Conservation (phyloP, 805 yeast species). For the Zygoascus biomembranicola region DNA sequence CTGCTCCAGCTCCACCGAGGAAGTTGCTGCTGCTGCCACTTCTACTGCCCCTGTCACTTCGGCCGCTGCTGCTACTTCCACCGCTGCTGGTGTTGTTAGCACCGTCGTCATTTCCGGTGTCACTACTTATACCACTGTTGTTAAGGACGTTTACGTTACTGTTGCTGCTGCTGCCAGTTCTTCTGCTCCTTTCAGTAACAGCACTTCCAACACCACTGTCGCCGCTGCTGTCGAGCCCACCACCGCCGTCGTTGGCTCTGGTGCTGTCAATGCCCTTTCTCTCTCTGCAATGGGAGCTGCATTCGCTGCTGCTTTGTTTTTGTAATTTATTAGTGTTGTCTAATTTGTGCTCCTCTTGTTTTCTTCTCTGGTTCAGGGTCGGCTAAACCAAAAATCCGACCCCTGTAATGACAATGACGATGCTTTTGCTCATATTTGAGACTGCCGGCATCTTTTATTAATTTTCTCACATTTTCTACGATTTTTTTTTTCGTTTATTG, state of each 20-base stretch:
- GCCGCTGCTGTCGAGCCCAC: constrained; percentile 6
- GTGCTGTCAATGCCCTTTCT: constrained; percentile 14
- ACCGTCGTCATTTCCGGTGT: constrained; percentile 3
- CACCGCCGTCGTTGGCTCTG: constrained; percentile 15
- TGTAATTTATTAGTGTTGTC: constrained; percentile 6
- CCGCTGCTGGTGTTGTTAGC: constrained; percentile 6
- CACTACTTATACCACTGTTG: constrained; percentile 2
- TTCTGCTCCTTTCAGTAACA: constrained; percentile 17
- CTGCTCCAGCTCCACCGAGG: constrained; percentile 12
- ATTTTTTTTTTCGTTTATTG: not conserved
- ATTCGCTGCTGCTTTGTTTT: constrained; percentile 20
- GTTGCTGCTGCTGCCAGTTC: constrained; percentile 13
- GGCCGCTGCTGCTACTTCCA: not conserved
- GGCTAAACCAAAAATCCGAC: no score
- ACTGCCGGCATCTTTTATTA: not conserved
- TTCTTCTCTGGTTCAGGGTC: constrained; percentile 1
- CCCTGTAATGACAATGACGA: not conserved
- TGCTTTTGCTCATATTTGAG: not conserved
- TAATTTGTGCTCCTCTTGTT: not conserved
- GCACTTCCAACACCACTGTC: constrained; percentile 12
- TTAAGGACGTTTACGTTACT: constrained; percentile 1
- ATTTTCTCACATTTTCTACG: not conserved
- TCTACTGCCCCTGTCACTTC: constrained; percentile 5
- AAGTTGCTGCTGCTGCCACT: not conserved
- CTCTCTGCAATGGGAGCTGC: constrained; percentile 18